Conservation (phyloP, 1,284 basidiomycete species). For the Leccinum brunneo-olivaceum region DNA sequence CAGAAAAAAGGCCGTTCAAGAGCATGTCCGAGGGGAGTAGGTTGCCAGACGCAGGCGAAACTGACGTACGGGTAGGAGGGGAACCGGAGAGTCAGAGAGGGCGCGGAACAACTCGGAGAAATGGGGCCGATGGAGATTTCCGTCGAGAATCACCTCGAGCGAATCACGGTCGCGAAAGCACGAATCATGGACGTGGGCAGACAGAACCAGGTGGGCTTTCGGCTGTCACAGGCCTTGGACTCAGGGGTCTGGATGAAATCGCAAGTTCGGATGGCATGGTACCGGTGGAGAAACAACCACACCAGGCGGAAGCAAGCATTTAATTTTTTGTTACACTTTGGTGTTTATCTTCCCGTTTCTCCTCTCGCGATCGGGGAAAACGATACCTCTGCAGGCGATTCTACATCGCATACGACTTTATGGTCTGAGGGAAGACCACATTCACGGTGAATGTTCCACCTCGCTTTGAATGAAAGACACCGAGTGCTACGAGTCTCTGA, state of each 20-base stretch:
- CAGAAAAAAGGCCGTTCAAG: not conserved
- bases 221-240: conserved; percentile 27
- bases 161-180: conserved; percentile 12
- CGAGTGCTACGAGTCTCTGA: no score
- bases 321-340: not conserved
- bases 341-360: no score
- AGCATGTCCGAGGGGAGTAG: not conserved
- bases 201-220: conserved; percentile 19
- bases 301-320: conserved; percentile 1
- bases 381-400: no score
- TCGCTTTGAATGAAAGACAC: no score
- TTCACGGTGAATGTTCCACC: no score
- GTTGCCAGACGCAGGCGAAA: not conserved
- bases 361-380: no score
- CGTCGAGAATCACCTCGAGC: not conserved
- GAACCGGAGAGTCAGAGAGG: conserved; percentile 6
- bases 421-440: no score
- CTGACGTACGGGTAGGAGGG: not conserved
- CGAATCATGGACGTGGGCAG: conserved; percentile 4
- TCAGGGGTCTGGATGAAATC: conserved; percentile 24
- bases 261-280: conserved; percentile 9
- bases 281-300: conserved; percentile 6
- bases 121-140: conserved; percentile 1
- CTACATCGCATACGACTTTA: no score
- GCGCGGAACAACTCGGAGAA: not conserved